Percentiles rank a stretch among this genome's conserved stretches.
Conservation (phyloP, 2,329 filamentous ascomycete genomes). For the Ophiostoma piceae region DNA sequence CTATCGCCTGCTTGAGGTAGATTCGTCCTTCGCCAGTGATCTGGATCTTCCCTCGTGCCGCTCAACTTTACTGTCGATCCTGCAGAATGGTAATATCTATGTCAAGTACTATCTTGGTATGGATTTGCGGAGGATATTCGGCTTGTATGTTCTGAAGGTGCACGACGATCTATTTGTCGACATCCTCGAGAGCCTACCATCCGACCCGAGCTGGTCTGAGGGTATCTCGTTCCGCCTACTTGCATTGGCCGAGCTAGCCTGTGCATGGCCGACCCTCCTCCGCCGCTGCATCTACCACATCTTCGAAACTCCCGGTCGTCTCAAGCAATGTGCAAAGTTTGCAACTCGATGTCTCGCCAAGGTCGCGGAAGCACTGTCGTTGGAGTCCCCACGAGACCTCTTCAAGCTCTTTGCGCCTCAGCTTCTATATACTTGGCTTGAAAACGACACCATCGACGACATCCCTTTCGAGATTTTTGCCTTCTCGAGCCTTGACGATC, state of each 20-base stretch:
- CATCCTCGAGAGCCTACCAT: conserved; percentile 72
- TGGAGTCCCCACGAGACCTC: conserved; percentile 63
- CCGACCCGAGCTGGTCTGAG: conserved; percentile 64
- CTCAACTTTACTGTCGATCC: conserved; percentile 68
- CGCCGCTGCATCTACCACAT: conserved; percentile 88
- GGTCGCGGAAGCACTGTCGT: conserved; percentile 59
- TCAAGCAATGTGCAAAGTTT: conserved; percentile 60
- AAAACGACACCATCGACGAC: conserved; percentile 57
- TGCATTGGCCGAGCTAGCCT: conserved; percentile 70
- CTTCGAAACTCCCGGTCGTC: conserved; percentile 78
- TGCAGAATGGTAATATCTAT: conserved; percentile 59
- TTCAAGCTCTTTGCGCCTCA: conserved; percentile 85
- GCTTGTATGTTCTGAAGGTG: conserved; percentile 70
- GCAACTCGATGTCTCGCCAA: conserved; percentile 65
- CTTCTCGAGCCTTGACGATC: conserved; percentile 61
- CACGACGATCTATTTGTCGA: conserved; percentile 84
- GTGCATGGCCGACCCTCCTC: conserved; percentile 78
- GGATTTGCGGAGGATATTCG: conserved; percentile 68
- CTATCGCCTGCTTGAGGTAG: conserved; percentile 60
- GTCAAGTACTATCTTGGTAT: conserved; percentile 73
- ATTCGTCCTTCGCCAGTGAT: conserved; percentile 61
- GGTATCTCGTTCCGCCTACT: conserved; percentile 80
- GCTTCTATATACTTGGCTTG: conserved; percentile 85
- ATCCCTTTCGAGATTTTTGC: conserved; percentile 85
- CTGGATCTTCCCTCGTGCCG: conserved; percentile 55